Base-by-base conservation (phyloP, 2,329 filamentous ascomycete species). In the Venturia nashicola region DNA sequence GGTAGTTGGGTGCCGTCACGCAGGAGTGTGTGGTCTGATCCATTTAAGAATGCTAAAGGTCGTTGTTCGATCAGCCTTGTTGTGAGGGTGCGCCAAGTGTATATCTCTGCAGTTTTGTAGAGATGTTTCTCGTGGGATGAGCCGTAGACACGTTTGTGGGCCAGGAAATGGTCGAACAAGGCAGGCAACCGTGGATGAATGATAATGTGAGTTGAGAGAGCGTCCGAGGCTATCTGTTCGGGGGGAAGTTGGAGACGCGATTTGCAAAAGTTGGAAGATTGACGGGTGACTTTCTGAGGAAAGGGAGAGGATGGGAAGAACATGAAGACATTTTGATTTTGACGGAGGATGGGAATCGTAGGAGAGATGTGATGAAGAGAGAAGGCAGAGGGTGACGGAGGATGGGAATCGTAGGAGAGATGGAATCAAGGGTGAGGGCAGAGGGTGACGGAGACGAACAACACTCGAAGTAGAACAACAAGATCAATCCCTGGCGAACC, bases 1-100 rank as follows among this genome's bases (percentile, higher is more conserved):
- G 64, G 23, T 3, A 69, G 59, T 7, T 34, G 55, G 3, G 54
- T 65, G 16, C 69, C 69, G 55, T 70, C 64, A 11, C 72, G 71
- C 2, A 73, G 67, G 3, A 71, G 42, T 0, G 72, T 74, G 62
- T 66, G 61, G 65, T 73, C 72, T 7, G 11, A 23, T 0, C 32
- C 9, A 16, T 65, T 67, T 66, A 72, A 67, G 67, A 72, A 74
- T 16, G 68, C 67, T 5, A 73, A 66, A 5, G 71, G 69, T 0
- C 72, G 68, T 36, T 71, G 69, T 7, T 67, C 65, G 59, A 74
- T 67, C 39, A 74, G 67, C n/a, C 72, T 68, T 12, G 66, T 60
- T 2, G 68, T 65, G 20, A 70, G 66, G 12, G 20, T 27, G 32
- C 12, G 14, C 60, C 60, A 51, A 4, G 42, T 51, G 18, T 39